Evolutionary conservation across 2,329 filamentous ascomycete species (phyloP), one percentile per base, ranked within the genome.

Genomic region (Pseudogymnoascus sp.): DNA sequence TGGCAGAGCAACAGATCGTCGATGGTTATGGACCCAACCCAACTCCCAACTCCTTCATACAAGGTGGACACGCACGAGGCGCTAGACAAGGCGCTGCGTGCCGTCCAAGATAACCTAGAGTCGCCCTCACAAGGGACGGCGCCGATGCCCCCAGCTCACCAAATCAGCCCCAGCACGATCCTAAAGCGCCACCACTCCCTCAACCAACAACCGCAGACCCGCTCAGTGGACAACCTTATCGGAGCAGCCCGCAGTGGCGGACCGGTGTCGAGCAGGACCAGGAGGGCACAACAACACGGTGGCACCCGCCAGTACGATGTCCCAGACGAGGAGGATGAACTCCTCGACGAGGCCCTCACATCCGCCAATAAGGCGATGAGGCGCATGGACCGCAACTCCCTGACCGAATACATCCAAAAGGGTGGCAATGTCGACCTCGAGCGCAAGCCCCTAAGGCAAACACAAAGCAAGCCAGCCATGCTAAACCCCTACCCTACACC

Each of bases 261-360:
- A 0, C 89, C 91, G 0, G 83, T 91, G 61, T 92, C 90, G 0
- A 91, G 88, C 74, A 83, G 93, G 66, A 95, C 92, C 13, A 83
- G 93, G 64, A 84, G 91, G 65, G 88, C 90, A 11, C 83, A 96
- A 74, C 87, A 90, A 13, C 79, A 82, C 4, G 88, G 91, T 66
- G 89, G 89, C 4, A 86, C 89, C 60, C 88, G 90, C 70, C 88
- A 91, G 66, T 97, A 97, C 73, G 95, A 99, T 72, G 93, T 93
- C 0, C 91, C 95, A 1, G 93, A 96, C 71, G 95, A 99, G 76
- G 93, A 97, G 73, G 95, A 99, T 65, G 95, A 99, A 76, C 82
- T 99, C 9, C 82, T 97, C 9, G 93, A 97, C 69, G 95, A 99
- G 76, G 92, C 87, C 19, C 80, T 97, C 44, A 83, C 87, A 60